Evolutionary conservation across 306 rosid species (phyloP).

Genomic region (Cicer arietinum): DNA sequence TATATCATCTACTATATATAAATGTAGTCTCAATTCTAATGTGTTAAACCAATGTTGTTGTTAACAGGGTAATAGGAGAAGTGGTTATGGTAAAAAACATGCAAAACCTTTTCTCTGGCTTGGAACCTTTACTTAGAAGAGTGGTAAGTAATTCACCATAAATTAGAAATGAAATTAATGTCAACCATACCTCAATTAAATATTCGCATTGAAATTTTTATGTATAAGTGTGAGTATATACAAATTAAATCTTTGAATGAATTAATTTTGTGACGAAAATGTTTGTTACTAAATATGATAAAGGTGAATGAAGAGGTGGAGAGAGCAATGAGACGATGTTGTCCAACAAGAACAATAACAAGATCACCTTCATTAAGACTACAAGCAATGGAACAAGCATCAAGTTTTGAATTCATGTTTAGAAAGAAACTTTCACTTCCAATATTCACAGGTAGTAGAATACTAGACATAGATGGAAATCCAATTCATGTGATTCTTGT

Average conservation of each 20-base stretch:
- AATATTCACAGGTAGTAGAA: conserved; percentile 71
- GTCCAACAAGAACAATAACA: conserved; percentile 48
- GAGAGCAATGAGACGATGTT: conserved; percentile 47
- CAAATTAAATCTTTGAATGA: no score
- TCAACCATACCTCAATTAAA: not conserved
- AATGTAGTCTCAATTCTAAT: not conserved
- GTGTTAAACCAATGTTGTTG: not conserved
- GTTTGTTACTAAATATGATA: not conserved
- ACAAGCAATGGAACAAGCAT: conserved; percentile 54
- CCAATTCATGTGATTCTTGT: conserved; percentile 58
- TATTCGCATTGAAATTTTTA: no score
- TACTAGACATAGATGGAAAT: conserved; percentile 52
- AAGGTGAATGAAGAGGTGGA: conserved; percentile 89
- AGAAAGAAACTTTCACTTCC: conserved; percentile 47
- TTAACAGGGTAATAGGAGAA: conserved; percentile 78
- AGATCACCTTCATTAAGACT: conserved; percentile 72
- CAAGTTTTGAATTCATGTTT: conserved; percentile 56
- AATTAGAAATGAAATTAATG: not conserved
- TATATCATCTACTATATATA: not conserved
- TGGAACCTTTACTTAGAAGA: conserved; percentile 87
- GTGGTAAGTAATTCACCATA: conserved; percentile 47
- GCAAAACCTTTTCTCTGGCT: conserved; percentile 65
- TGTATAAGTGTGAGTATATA: no score
- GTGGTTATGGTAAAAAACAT: conserved; percentile 79
- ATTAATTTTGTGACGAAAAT: no score